Base-by-base conservation (phyloP, 1,284 basidiomycete species). In the Ustilago sp. region DNA sequence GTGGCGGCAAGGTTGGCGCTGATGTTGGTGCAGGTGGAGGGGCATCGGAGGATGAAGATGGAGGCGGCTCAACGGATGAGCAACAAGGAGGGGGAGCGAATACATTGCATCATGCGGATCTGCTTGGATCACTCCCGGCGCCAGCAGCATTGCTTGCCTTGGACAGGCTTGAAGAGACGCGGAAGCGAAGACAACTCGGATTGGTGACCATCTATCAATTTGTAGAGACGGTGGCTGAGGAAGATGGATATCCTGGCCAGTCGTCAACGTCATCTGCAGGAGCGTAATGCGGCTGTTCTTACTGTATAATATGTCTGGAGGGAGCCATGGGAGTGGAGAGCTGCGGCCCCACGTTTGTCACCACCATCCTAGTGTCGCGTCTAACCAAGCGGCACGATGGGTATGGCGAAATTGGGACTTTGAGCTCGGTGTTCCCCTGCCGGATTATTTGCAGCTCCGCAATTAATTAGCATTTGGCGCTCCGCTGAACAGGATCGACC, bases 201-300 rank as follows among this genome's bases (percentile, higher is more conserved):
- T 50, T 71, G 9, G 74, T 76, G 9, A 71, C 68, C 15, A 71
- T 76, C 52, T 76, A 76, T 56, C 73, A 68, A 45, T 39, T 75
- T 32, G 68, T 75, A 19, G 72, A 74, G 19, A 56, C 17, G 28
- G 54, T 31, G 4, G 59, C 28, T 13, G 58, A 61, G 2, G 53
- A 59, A 35, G 39, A 41, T 23, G 55, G 32, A 12, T 43, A 19
- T 28, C n/a, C 50, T 23, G 48, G 28, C 48, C 48, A 50, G 31
- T 50, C 48, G 23, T 28, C 48, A 12, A 41, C 39, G 39, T 11
- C n/a, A 15, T 15, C 39, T 15, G 39, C 13, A 17, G 13, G 39
- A 43, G 12, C 39, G 39, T 43, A 5, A 43, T 28, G 23, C 3
- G 23, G 23, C 23, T 28, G 23, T 28, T 28, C 3, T 28, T 2